Percentiles rank a stretch among this genome's conserved stretches.
phyloP scores from a whole-genome alignment of 169 alveolate species.

The Eimeria acervulina region DNA sequence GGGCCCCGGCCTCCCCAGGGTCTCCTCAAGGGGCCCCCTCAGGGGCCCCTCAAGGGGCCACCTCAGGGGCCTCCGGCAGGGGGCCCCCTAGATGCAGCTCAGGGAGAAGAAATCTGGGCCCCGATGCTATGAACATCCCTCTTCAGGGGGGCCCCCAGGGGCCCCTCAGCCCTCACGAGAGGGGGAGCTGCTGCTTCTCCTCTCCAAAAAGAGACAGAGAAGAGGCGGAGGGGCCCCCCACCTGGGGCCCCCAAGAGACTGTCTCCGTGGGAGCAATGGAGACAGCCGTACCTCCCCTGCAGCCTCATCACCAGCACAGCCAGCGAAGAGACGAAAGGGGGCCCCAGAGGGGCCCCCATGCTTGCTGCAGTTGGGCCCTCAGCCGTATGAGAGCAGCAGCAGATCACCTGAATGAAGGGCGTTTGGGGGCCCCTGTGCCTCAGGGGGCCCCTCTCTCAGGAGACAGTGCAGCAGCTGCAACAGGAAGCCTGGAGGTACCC shows the following conservation, averaged over 20 bases:
- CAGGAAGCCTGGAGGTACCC: neutral
- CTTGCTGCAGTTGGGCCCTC: neutral
- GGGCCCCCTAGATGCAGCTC: neutral
- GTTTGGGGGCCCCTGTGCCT: neutral
- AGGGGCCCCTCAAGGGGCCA: too few relatives aligned
- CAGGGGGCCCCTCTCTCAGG: constrained; percentile 17
- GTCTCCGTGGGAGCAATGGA: neutral
- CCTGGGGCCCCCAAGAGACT: neutral
- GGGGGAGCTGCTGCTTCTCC: neutral
- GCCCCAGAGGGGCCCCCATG: neutral
- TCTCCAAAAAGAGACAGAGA: neutral
- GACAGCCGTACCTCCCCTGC: neutral
- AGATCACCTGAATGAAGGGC: neutral
- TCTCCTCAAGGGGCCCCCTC: neutral
- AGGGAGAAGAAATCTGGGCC: neutral
- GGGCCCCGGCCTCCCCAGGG: too few relatives aligned
- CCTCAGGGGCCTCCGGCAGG: too few relatives aligned
- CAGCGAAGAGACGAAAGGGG: neutral
- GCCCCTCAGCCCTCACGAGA: neutral
- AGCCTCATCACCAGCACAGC: neutral
- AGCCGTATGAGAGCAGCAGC: neutral
- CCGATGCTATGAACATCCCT: neutral
- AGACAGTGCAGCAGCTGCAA: neutral
- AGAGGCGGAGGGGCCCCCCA: neutral
- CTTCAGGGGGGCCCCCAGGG: neutral